Base-by-base conservation (phyloP, 2,329 filamentous ascomycete species). In the Calonectria crousiana region DNA sequence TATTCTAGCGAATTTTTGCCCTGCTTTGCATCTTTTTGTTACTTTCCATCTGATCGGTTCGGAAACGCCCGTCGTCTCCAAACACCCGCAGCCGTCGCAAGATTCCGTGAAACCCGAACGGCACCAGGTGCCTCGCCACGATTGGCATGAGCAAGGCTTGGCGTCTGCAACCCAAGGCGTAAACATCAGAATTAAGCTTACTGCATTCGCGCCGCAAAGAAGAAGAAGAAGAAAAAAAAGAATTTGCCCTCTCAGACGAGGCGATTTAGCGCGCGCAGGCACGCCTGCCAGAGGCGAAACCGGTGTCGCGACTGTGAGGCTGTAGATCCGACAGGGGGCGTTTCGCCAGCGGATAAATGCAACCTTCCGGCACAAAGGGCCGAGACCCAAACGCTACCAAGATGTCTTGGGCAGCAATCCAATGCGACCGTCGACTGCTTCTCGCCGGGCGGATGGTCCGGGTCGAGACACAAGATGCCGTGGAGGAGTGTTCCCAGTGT, bases 301-400 rank as follows among this genome's bases (percentile, higher is more conserved):
- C 34, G 26, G n/a, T 9, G 67, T 64, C 20, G 52, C 47, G 47
- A 58, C 23, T 64, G 38, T 28, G 53, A 66, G 38, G 65, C 51
- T 28, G 65, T 52, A 56, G 69, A 74, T 74, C 73, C 41, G 56
- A 74, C 73, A 56, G 16, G 41, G 52, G 44, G 41, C 38, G 73
- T 74, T 74, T 74, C 73, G 72, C 44, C 34, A 44, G 26, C 28
- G 47, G 47, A 38, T 32, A 23, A 67, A 38, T 64, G 66, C 56
- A 47, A 56, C 71, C 38, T 68, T 51, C 51, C 38, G 36, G 66
- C 36, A 44, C 71, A 62, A 23, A 34, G 38, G 41, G 60, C 23
- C 30, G 64, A n/a, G n/a, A 14, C 49, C 71, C 44, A 52, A 73
- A 28, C 23, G 38, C 30, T 5, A 32, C n/a, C 23, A 26, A n/a